Conservation (phyloP, 225 moss, liverwort and hornwort genomes). For the Asterella californica region DNA sequence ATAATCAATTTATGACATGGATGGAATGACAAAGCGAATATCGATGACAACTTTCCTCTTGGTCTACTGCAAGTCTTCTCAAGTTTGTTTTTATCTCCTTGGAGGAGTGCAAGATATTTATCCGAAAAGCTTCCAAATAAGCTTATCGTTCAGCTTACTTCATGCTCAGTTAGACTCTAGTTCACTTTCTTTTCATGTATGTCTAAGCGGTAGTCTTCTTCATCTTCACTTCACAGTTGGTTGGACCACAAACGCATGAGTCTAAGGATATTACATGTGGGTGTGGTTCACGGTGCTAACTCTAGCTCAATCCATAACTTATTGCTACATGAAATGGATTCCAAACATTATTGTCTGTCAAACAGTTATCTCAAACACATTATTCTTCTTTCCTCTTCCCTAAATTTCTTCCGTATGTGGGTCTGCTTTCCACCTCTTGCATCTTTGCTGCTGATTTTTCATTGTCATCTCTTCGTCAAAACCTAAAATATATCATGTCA, state of each 20-base stretch:
- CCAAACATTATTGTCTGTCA: conserved; percentile 21
- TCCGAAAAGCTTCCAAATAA: conserved; percentile 18
- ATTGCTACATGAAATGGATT: conserved; percentile 15
- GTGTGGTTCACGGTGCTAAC: conserved; percentile 21
- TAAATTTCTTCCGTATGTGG: conserved; percentile 15
- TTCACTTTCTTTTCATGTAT: conserved; percentile 11
- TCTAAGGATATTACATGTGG: conserved; percentile 8
- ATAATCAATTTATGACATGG: conserved; percentile 3
- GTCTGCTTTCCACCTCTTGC: no score
- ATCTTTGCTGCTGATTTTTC: no score
- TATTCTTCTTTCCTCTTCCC: conserved; percentile 10
- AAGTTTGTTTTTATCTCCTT: conserved; percentile 7
- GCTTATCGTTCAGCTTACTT: conserved; percentile 18
- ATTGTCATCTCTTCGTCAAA: no score
- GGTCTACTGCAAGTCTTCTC: conserved; percentile 12
- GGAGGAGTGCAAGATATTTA: conserved; percentile 20
- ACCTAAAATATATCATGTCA: neutral
- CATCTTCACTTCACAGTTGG: conserved; percentile 22
- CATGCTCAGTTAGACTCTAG: conserved; percentile 10
- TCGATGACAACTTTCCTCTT: conserved; percentile 18
- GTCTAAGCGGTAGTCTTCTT: conserved; percentile 9
- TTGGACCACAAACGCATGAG: conserved; percentile 2
- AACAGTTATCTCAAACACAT: neutral
- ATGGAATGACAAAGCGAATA: conserved; percentile 9
- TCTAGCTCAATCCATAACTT: conserved; percentile 10